phyloP scores from a whole-genome alignment of 768 basidiomycete species.

The Clathrus columnatus region DNA sequence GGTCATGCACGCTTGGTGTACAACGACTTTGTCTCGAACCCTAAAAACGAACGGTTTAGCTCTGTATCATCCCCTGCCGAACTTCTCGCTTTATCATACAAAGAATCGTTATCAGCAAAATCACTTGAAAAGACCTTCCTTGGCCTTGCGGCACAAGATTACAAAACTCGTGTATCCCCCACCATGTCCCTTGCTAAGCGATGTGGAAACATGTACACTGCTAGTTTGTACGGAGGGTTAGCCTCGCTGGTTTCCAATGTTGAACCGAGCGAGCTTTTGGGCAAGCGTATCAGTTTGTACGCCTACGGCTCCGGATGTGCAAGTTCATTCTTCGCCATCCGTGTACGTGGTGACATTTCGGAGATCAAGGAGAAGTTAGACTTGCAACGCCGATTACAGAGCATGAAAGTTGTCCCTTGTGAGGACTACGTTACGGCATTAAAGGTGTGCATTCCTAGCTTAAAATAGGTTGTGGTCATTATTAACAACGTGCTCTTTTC shows the following conservation, averaged over 20 bases:
- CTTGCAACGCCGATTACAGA: slow-evolving; percentile 63
- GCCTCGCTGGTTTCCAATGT: slow-evolving; percentile 75
- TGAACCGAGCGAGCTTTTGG: slow-evolving; percentile 57
- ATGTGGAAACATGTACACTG: slow-evolving; percentile 98
- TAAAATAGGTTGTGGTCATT: not conserved
- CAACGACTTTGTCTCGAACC: slow-evolving; percentile 85
- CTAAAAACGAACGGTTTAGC: slow-evolving; percentile 59
- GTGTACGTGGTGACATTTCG: slow-evolving; percentile 79
- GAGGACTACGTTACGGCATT: slow-evolving; percentile 87
- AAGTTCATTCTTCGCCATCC: slow-evolving; percentile 85
- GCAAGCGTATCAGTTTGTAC: slow-evolving; percentile 88
- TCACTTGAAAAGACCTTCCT: slow-evolving; percentile 92
- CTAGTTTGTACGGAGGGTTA: slow-evolving; percentile 89
- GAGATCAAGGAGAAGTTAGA: slow-evolving; percentile 78
- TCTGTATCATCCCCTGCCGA: slow-evolving; percentile 63
- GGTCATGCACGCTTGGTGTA: slow-evolving; percentile 85
- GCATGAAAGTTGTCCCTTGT: slow-evolving; percentile 87
- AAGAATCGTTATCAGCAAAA: slow-evolving; percentile 85
- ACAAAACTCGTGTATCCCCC: slow-evolving; percentile 68
- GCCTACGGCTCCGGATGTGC: slow-evolving; percentile 96
- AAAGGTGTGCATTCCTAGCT: slow-evolving; percentile 34
- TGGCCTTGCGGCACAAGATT: slow-evolving; percentile 62
- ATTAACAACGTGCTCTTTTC: slow-evolving; percentile 7
- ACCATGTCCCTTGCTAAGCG: slow-evolving; percentile 82
- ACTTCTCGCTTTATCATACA: slow-evolving; percentile 55